Evolutionary conservation across 1,284 basidiomycete species (phyloP).

Genomic region (Hortiboletus rubellus): DNA sequence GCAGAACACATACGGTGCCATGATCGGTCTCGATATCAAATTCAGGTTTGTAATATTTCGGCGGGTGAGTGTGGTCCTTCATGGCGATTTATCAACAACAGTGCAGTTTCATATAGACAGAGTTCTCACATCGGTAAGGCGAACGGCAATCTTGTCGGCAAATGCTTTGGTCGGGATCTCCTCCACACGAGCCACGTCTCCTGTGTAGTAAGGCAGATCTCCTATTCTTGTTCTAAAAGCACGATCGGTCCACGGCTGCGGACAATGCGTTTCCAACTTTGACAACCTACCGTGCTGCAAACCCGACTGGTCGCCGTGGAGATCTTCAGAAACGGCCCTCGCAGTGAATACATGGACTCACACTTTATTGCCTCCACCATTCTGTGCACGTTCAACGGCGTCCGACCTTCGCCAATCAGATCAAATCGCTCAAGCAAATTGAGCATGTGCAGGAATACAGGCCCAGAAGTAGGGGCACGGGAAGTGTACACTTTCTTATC

Average conservation of each 20-base stretch:
- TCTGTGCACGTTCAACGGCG: slow-evolving; percentile 65
- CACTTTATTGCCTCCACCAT: slow-evolving; percentile 79
- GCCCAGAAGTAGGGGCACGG: slow-evolving; percentile 80
- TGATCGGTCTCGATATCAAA: slow-evolving; percentile 80
- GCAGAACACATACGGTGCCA: slow-evolving; percentile 67
- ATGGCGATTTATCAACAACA: slow-evolving; percentile 15
- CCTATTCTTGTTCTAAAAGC: slow-evolving; percentile 70
- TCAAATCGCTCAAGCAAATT: slow-evolving; percentile 75
- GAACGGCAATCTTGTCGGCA: slow-evolving; percentile 58
- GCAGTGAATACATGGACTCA: slow-evolving; percentile 31
- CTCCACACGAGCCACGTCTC: slow-evolving; percentile 56
- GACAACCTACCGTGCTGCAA: slow-evolving; percentile 58
- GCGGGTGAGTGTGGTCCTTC: slow-evolving; percentile 73
- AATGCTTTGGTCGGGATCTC: slow-evolving; percentile 75
- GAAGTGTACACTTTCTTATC: slow-evolving; percentile 83
- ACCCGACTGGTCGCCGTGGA: slow-evolving; percentile 51
- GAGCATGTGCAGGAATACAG: slow-evolving; percentile 77
- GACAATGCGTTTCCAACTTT: slow-evolving; percentile 5
- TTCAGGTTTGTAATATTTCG: slow-evolving; percentile 82
- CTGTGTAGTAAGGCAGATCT: slow-evolving; percentile 63
- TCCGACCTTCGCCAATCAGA: slow-evolving; percentile 49
- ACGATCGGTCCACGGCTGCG: slow-evolving; percentile 10
- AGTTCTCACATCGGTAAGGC: slow-evolving; percentile 76
- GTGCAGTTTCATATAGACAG: neutral
- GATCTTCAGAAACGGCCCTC: slow-evolving; percentile 14